These are phyloP conservation scores for Nepenthes gracilis DNA, from an alignment of 148 eudicot species.

Conservation along the genomic window DNA sequence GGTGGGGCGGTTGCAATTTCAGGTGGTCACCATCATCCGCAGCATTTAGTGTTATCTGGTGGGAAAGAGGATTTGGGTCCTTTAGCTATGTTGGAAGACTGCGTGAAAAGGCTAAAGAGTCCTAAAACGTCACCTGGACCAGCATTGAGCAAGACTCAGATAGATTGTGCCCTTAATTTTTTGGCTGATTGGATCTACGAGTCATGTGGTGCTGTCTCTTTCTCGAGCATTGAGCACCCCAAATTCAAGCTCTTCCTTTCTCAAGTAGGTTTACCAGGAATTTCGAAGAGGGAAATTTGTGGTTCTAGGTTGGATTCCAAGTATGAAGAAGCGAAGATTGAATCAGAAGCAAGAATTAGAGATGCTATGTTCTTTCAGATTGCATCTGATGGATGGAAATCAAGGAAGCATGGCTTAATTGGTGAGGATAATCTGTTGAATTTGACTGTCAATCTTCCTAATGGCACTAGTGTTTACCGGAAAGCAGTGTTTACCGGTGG, in stretches of 20 bases:
- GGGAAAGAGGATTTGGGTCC: slow-evolving; percentile 71
- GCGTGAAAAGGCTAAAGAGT: slow-evolving; percentile 75
- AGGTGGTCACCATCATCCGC: slow-evolving; percentile 19
- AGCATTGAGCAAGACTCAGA: slow-evolving; percentile 45
- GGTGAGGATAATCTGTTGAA: slow-evolving; percentile 57
- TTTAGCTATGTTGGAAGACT: slow-evolving; percentile 71
- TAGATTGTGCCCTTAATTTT: slow-evolving; percentile 48
- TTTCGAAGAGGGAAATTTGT: slow-evolving; percentile 38
- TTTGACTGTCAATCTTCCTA: slow-evolving; percentile 73
- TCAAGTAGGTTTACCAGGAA: slow-evolving; percentile 58
- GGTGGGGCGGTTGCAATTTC: slow-evolving; percentile 1
- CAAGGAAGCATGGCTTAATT: neutral
- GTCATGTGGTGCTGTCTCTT: slow-evolving; percentile 67
- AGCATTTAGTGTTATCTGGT: slow-evolving; percentile 50
- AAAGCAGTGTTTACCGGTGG: slow-evolving; percentile 65
- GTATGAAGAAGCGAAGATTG: slow-evolving; percentile 50
- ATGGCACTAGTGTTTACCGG: slow-evolving; percentile 68
- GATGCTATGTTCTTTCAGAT: slow-evolving; percentile 86
- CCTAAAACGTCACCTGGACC: slow-evolving; percentile 70
- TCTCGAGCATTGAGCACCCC: slow-evolving; percentile 71
- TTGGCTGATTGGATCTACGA: slow-evolving; percentile 88
- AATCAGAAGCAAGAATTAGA: slow-evolving; percentile 50
- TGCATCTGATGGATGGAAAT: slow-evolving; percentile 67
- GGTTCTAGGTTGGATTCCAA: slow-evolving; percentile 66
- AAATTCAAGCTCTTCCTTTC: slow-evolving; percentile 70